A percentile compares a stretch with the other conserved stretches of the same genome.
Conservation (phyloP, 2,329 filamentous ascomycete genomes). For the Beauveria pseudobassiana region DNA sequence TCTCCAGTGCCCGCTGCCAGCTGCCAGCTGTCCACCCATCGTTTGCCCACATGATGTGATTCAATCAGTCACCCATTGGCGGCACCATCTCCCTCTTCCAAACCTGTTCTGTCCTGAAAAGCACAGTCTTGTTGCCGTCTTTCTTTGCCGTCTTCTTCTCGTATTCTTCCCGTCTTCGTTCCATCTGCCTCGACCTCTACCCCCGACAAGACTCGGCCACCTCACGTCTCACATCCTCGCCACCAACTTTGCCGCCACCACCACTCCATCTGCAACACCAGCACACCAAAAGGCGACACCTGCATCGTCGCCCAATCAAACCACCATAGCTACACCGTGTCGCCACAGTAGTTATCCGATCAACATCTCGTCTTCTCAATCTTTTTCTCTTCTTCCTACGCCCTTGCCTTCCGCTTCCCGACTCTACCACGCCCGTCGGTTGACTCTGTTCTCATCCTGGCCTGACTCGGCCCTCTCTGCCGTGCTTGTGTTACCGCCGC, state of each 20-base stretch:
- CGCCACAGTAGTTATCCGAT: neutral
- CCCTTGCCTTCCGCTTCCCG: neutral
- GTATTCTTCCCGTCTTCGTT: neutral
- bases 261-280: neutral
- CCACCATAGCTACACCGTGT: neutral
- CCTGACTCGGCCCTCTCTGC: neutral
- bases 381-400: neutral
- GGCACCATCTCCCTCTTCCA: neutral
- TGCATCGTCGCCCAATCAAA: conserved; percentile 4
- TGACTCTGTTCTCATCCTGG: neutral
- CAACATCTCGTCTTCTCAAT: neutral
- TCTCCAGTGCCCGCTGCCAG: neutral
- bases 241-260: neutral
- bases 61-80: neutral
- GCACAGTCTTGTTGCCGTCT: no score
- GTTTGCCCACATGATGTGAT: conserved; percentile 10
- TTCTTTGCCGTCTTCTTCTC: neutral
- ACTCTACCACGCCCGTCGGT: neutral
- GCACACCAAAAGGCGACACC: neutral
- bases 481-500: neutral
- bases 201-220: neutral
- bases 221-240: neutral
- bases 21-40: neutral
- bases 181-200: neutral
- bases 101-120: neutral